phyloP scores from a whole-genome alignment of 129 eudicot genomes.

The Artemisia annua region DNA sequence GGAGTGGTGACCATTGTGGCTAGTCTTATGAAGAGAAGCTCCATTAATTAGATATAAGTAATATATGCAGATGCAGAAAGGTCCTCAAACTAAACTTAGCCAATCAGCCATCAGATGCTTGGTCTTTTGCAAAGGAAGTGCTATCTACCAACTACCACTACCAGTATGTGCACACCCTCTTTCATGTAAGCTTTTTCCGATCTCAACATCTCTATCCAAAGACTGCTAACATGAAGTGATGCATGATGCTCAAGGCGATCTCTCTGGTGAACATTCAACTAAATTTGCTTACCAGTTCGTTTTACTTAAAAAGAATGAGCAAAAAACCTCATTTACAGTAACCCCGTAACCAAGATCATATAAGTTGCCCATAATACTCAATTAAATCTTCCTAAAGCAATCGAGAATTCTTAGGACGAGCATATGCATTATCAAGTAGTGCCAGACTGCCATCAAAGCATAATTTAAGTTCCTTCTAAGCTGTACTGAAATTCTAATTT shows the following conservation, averaged over 20 bases:
- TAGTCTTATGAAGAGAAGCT: neutral
- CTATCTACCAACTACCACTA: neutral
- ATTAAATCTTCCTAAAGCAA: neutral
- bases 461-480: neutral
- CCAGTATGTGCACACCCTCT: neutral
- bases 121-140: neutral
- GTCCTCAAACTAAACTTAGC: neutral
- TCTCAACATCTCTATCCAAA: neutral
- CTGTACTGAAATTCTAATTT: neutral
- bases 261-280: neutral
- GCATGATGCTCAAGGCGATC: conserved; percentile 16
- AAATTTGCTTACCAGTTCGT: neutral
- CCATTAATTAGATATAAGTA: neutral
- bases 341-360: neutral
- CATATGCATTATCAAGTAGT: neutral
- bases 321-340: neutral
- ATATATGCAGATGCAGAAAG: neutral
- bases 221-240: neutral
- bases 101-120: neutral
- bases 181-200: neutral
- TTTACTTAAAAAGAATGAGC: neutral
- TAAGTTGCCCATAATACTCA: neutral
- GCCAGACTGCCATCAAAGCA: neutral
- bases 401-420: neutral
- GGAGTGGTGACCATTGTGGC: too few relatives aligned